Evolutionary conservation across 176 grass and related monocot species (phyloP).

Genomic region (Ensete ventricosum): DNA sequence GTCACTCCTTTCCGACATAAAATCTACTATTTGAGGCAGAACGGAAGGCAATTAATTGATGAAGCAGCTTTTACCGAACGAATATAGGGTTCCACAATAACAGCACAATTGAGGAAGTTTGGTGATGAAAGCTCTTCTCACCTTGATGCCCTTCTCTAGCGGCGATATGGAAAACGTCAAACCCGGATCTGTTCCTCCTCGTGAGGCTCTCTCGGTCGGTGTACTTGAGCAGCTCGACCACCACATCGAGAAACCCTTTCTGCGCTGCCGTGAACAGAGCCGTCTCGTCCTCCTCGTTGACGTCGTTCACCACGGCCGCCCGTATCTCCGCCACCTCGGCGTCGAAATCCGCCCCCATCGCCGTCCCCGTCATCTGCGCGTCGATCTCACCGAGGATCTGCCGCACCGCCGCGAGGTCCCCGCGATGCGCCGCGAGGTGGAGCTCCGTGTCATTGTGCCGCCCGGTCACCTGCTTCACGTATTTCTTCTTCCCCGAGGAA

Average conservation of each 20-base stretch:
- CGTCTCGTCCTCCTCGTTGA: slow-evolving; percentile 76
- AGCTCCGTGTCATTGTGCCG: slow-evolving; percentile 95
- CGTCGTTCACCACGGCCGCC: slow-evolving; percentile 76
- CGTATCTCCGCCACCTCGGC: slow-evolving; percentile 73
- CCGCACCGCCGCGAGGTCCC: slow-evolving; percentile 68
- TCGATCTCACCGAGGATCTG: slow-evolving; percentile 74
- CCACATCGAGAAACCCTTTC: slow-evolving; percentile 77
- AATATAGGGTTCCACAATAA: background rate
- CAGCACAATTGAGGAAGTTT: background rate
- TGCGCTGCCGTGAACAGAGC: slow-evolving; percentile 69
- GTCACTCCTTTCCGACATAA: background rate
- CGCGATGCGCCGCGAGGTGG: slow-evolving; percentile 84
- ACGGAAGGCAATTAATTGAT: background rate
- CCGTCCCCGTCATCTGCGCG: slow-evolving; percentile 70
- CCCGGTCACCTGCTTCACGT: slow-evolving; percentile 95
- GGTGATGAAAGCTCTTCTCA: slow-evolving; percentile 29
- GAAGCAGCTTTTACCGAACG: background rate
- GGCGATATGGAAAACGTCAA: slow-evolving; percentile 73
- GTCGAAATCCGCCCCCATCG: slow-evolving; percentile 66
- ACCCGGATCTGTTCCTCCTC: slow-evolving; percentile 76
- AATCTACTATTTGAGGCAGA: background rate
- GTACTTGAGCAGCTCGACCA: slow-evolving; percentile 84
- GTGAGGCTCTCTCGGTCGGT: slow-evolving; percentile 63
- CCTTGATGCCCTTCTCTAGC: slow-evolving; percentile 78
- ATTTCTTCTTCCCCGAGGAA: slow-evolving; percentile 81